Base-by-base conservation (phyloP, 805 yeast species). In the Yarrowia porcina region DNA sequence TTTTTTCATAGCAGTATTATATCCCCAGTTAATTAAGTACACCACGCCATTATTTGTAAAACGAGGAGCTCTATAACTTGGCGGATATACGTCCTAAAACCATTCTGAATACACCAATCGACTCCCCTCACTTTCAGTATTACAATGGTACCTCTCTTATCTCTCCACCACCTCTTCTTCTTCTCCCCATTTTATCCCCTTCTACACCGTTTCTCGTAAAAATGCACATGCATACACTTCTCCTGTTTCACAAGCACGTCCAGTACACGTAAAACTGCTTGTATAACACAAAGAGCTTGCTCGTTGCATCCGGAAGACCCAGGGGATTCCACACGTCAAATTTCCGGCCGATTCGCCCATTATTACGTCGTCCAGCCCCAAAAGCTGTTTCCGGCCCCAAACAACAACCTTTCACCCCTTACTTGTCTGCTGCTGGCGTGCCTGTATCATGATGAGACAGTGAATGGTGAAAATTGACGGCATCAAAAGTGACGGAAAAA, bases 331-430 rank as follows among this genome's bases (percentile, higher is more conserved):
- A 18, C 17, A 12, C 28, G 21, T 42, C 33, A 17, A 25, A 18
- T 42, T 10, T n/a, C 25, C 7, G 11, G 11, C n/a, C n/a, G 9
- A 10, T n/a, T 15, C 21, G 50, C 12, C 18, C 13, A 3, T 11
- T 30, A 13, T 30, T 13, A 20, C 52, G 9, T 4, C 27, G 18
- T 13, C 4, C 17, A 10, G 15, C n/a, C 12, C 36, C 9, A 13
- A 18, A 18, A 4, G 17, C 52, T 10, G 50, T 18, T 45, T 45
- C 52, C 52, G 36, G 36, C 3, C 7, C 9, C 47, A 20, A 2
- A 11, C 32, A 15, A 41, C 52, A 45, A 45, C 36, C 36, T 45
- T 45, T 45, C 8, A 9, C 52, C 52, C 52, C 52, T 45, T 45
- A 5, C 52, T 30, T 45, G 36, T 13, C 8, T 12, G 52, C 52